Evolutionary conservation across 108 stramenopile genomes (phyloP).

Genomic region (Poteriospumella lacustris): DNA sequence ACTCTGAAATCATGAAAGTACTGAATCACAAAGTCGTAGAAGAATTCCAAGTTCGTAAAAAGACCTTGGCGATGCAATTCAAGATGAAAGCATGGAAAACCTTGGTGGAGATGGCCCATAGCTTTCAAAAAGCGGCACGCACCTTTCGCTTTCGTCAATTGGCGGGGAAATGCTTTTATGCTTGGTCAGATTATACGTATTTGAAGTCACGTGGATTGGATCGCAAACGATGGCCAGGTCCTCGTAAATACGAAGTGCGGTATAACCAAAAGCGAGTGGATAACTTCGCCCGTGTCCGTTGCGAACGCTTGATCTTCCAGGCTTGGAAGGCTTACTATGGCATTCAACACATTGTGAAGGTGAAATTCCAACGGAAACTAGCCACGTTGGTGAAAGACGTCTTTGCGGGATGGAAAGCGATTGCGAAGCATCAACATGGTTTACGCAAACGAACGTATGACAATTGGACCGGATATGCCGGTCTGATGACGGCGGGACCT

Average conservation of each 20-base stretch:
- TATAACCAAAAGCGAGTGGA: conserved; percentile 30
- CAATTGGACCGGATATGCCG: conserved; percentile 18
- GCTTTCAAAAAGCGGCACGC: neutral
- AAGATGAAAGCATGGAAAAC: neutral
- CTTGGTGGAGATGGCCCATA: neutral
- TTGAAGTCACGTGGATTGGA: neutral
- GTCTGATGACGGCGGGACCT: neutral
- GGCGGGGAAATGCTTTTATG: conserved; percentile 26
- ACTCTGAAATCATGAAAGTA: neutral
- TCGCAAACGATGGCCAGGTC: conserved; percentile 26
- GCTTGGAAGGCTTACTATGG: conserved; percentile 13
- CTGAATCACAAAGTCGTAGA: neutral
- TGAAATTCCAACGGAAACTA: conserved; percentile 4
- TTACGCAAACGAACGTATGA: neutral
- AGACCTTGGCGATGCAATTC: neutral
- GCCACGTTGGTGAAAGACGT: neutral
- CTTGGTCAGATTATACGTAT: conserved; percentile 30
- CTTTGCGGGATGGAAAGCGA: neutral
- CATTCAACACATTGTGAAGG: conserved; percentile 5
- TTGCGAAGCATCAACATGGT: neutral
- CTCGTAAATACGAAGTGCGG: conserved; percentile 16
- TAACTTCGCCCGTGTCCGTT: conserved; percentile 1
- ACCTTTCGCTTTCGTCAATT: neutral
- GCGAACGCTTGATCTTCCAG: conserved; percentile 5
- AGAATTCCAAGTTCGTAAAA: neutral